Evolutionary conservation across 2,329 filamentous ascomycete species (phyloP).

Genomic region (Penicillium sp.): DNA sequence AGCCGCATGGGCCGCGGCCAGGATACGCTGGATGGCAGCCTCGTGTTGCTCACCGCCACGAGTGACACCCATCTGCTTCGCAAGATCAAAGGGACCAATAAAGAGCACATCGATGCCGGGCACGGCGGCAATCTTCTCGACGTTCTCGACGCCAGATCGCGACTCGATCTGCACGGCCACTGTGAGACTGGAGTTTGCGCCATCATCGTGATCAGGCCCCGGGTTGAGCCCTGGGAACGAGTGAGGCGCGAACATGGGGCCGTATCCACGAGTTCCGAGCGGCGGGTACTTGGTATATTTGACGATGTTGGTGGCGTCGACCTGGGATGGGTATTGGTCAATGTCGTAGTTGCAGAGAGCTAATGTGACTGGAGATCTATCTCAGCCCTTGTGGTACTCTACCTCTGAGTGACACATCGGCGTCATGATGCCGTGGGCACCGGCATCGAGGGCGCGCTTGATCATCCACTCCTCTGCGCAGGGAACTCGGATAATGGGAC

Average conservation of each 20-base stretch:
- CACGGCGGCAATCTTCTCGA: conserved; percentile 45
- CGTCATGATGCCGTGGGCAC: conserved; percentile 39
- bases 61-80: conserved; percentile 39
- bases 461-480: conserved; percentile 41
- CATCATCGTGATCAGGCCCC: conserved; percentile 32
- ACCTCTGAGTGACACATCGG: conserved; percentile 36
- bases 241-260: conserved; percentile 37
- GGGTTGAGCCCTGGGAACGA: conserved; percentile 27
- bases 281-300: conserved; percentile 34
- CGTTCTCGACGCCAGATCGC: conserved; percentile 40
- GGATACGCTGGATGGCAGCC: conserved; percentile 38
- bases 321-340: conserved; percentile 14
- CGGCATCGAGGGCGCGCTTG: conserved; percentile 40
- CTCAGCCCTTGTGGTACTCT: no score
- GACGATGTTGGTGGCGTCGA: conserved; percentile 31
- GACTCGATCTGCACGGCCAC: conserved; percentile 46
- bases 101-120: conserved; percentile 43
- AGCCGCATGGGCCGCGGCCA: conserved; percentile 34
- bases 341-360: not conserved
- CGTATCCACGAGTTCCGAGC: conserved; percentile 33
- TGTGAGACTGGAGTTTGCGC: conserved; percentile 32
- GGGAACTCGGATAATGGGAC: conserved; percentile 37
- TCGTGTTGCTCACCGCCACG: conserved; percentile 41
- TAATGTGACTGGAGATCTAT: no score
- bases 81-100: conserved; percentile 40